These are phyloP conservation scores for Colletotrichum graminicola DNA, from an alignment of 2,329 filamentous ascomycete species.

Conservation along the genomic window DNA sequence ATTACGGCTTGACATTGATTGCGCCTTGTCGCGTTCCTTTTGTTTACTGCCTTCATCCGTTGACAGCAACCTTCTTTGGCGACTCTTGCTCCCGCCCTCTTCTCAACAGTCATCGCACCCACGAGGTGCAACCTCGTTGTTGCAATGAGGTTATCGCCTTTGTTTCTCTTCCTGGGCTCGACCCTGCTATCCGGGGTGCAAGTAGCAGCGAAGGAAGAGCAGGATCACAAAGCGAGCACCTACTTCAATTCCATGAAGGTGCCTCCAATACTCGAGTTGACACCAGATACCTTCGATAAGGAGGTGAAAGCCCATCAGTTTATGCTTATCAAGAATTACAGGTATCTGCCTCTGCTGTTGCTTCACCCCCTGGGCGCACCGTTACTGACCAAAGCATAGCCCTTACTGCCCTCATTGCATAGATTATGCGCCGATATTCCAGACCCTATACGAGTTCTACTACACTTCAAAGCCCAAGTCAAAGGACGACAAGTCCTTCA, in stretches of 20 bases:
- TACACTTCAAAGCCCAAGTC: constrained; percentile 81
- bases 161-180: constrained; percentile 62
- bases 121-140: constrained; percentile 38
- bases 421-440: constrained; percentile 84
- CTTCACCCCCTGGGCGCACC: constrained; percentile 16
- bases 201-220: constrained; percentile 49
- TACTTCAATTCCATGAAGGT: constrained; percentile 76
- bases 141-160: constrained; percentile 60
- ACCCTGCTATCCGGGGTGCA: constrained; percentile 57
- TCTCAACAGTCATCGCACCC: constrained; percentile 17
- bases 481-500: constrained; percentile 72
- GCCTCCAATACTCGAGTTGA: constrained; percentile 73
- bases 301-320: constrained; percentile 67
- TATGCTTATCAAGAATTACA: constrained; percentile 74
- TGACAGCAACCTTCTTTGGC: not conserved
- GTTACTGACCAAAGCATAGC: constrained; percentile 51
- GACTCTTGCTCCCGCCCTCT: not conserved
- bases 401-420: constrained; percentile 80
- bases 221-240: constrained; percentile 58
- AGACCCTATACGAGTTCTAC: constrained; percentile 96
- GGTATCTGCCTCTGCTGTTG: constrained; percentile 58
- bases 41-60: constrained; percentile 3
- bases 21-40: constrained; percentile 26
- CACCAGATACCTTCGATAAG: constrained; percentile 67
- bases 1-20: constrained; percentile 25